These are phyloP conservation scores for Vitis cinerea DNA, from an alignment of 164 flowering plant species.

Conservation along the genomic window DNA sequence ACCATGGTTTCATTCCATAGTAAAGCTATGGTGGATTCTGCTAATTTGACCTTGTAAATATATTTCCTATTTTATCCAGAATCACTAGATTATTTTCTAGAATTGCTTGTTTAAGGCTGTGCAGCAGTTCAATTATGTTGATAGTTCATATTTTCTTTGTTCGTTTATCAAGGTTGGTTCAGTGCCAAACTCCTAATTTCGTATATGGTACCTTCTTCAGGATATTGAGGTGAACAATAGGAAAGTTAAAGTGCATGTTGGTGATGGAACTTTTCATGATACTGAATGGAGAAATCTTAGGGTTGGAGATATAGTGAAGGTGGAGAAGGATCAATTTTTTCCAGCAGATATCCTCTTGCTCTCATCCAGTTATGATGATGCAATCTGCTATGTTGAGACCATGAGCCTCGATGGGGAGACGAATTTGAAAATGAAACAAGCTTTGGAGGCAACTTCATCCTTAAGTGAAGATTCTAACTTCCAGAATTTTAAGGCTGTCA, in stretches of 20 bases:
- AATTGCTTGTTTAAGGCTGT: too few relatives aligned
- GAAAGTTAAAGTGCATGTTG: constrained; percentile 62
- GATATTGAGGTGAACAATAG: constrained; percentile 86
- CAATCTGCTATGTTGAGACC: constrained; percentile 91
- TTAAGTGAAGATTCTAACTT: constrained; percentile 55
- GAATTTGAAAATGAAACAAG: constrained; percentile 89
- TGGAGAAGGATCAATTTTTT: constrained; percentile 81
- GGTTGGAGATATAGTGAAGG: constrained; percentile 89
- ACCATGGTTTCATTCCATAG: too few relatives aligned
- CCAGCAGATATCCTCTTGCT: constrained; percentile 91
- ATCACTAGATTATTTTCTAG: too few relatives aligned
- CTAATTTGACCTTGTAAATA: too few relatives aligned
- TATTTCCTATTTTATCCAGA: too few relatives aligned
- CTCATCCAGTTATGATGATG: constrained; percentile 87
- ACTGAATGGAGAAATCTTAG: constrained; percentile 76
- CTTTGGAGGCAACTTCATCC: constrained; percentile 61
- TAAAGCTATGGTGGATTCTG: too few relatives aligned
- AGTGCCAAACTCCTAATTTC: neutral
- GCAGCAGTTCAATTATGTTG: too few relatives aligned
- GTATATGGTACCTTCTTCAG: constrained; percentile 32
- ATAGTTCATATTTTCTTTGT: too few relatives aligned
- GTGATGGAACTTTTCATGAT: constrained; percentile 55
- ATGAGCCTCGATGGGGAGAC: constrained; percentile 99
- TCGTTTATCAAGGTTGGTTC: too few relatives aligned
- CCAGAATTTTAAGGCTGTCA: constrained; percentile 56